phyloP scores from a whole-genome alignment of 352 stramenopile genomes.

The Globisporangium rhizosaccharum region DNA sequence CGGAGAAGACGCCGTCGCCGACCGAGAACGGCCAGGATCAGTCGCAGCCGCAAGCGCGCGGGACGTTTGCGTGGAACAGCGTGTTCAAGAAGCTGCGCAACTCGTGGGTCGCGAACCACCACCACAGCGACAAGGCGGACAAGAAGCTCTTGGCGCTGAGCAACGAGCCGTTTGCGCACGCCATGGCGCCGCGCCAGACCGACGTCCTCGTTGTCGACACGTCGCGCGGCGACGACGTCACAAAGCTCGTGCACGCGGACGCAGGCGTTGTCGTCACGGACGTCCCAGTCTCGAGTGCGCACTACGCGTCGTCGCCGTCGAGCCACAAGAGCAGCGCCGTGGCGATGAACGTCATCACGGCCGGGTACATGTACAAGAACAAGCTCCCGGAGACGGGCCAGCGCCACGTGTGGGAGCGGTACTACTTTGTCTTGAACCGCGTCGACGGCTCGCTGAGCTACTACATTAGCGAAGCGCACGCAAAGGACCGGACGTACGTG shows the following conservation, averaged over 20 bases:
- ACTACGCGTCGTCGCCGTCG: slow-evolving; percentile 2
- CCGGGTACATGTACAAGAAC: slow-evolving; percentile 89
- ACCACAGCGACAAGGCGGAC: slow-evolving; percentile 45
- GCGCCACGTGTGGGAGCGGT: slow-evolving; percentile 78
- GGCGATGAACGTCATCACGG: slow-evolving; percentile 59
- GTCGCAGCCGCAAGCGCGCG: slow-evolving; percentile 17
- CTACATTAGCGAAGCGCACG: slow-evolving; percentile 83
- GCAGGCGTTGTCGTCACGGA: slow-evolving; percentile 61
- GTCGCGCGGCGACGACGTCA: slow-evolving; percentile 78
- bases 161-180: slow-evolving; percentile 62
- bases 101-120: slow-evolving; percentile 61
- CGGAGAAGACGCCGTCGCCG: slow-evolving; percentile 42
- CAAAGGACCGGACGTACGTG: slow-evolving; percentile 81
- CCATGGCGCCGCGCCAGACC: slow-evolving; percentile 40
- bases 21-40: slow-evolving; percentile 18
- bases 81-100: slow-evolving; percentile 79
- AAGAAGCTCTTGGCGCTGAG: slow-evolving; percentile 71
- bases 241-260: slow-evolving; percentile 73
- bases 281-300: slow-evolving; percentile 27
- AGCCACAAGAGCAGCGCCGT: slow-evolving; percentile 17
- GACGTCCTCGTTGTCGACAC: slow-evolving; percentile 78
- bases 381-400: slow-evolving; percentile 80
- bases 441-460: slow-evolving; percentile 71
- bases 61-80: slow-evolving; percentile 74
- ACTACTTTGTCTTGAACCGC: slow-evolving; percentile 82